phyloP scores from a whole-genome alignment of 768 basidiomycete species.

The Russula vinacea region DNA sequence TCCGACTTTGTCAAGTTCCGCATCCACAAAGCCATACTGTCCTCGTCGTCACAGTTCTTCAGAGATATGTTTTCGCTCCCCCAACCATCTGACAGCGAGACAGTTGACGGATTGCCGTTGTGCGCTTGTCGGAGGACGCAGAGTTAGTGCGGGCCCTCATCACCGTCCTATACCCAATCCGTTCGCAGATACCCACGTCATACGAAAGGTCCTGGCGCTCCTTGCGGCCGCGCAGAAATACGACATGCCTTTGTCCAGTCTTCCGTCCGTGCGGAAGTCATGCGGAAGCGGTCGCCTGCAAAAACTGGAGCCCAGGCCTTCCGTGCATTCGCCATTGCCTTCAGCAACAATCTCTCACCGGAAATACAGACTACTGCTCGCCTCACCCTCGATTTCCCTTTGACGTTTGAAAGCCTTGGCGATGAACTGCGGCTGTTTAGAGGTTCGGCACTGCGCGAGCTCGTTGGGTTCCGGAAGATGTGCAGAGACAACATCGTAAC shows the following conservation, averaged over 20 bases:
- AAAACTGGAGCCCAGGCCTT: constrained; percentile 3
- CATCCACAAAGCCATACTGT: constrained; percentile 36
- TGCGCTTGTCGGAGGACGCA: constrained; percentile 21
- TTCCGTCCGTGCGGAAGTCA: constrained; percentile 1
- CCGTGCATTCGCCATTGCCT: constrained; percentile 27
- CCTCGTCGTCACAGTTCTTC: constrained; percentile 36
- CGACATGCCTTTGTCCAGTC: constrained; percentile 26
- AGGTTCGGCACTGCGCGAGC: constrained; percentile 3
- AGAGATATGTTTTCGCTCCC: constrained; percentile 35
- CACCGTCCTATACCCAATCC: constrained; percentile 16
- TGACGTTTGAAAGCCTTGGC: constrained; percentile 14
- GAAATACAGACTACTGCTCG: neutral
- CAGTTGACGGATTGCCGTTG: constrained; percentile 22
- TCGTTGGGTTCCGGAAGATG: constrained; percentile 1
- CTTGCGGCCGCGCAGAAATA: constrained; percentile 32
- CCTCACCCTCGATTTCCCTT: constrained; percentile 9
- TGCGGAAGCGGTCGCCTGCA: neutral
- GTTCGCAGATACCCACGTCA: constrained; percentile 7
- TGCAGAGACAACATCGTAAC: constrained; percentile 4
- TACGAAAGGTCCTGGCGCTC: constrained; percentile 8
- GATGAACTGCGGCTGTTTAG: neutral
- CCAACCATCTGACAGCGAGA: constrained; percentile 9
- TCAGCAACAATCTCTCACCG: neutral
- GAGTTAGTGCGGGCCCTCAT: constrained; percentile 18
- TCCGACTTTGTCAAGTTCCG: constrained; percentile 23